Base-by-base conservation (phyloP, 257 asterid species). In the Capsicum pubescens region DNA sequence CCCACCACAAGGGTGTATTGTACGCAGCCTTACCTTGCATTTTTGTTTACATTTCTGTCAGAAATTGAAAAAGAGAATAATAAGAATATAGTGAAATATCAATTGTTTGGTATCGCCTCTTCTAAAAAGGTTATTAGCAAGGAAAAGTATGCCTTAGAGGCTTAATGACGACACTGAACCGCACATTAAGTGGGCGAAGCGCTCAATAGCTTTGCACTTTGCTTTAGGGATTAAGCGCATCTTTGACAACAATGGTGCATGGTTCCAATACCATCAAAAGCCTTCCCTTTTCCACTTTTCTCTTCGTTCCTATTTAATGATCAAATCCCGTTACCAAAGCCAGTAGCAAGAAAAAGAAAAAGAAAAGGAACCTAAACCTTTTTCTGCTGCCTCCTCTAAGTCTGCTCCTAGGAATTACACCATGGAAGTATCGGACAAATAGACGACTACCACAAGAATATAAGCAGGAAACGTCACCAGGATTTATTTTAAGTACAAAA, bases 351-450 rank as follows among this genome's bases (percentile, higher is more conserved):
- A 35, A 32, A 36, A 14, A 67, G n/a, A 7, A 13, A 15, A 68
- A 67, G 7, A 32, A 13, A 66, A 66, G 1, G 35, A 48, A 77
- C 50, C 32, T 77, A 77, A 71, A 77, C 81, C 64, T 54, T 77
- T 54, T 39, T 8, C 21, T 4, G 50, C 54, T 77, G 64, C 9
- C 50, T 54, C 81, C 63, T 76, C n/a, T 72, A 48, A 56, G 60
- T 74, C 58, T 74, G 19, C 8, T 48, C 42, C 39, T 74, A 74
- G 80, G 50, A 72, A 74, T 74, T 19, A 74, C 80, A 74, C 61
- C 46, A 50, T 13, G 39, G 46, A 74, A 13, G 13, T 74, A 55
- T 50, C 21, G 82, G 42, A 8, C 16, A 55, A 77, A 5, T 32
- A 77, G 59, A 54, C 54, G 50, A 77, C 64, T 26, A 21, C 6